These are phyloP conservation scores for Mollisia scopiformis DNA, from an alignment of 2,329 filamentous ascomycete species.

Conservation along the genomic window DNA sequence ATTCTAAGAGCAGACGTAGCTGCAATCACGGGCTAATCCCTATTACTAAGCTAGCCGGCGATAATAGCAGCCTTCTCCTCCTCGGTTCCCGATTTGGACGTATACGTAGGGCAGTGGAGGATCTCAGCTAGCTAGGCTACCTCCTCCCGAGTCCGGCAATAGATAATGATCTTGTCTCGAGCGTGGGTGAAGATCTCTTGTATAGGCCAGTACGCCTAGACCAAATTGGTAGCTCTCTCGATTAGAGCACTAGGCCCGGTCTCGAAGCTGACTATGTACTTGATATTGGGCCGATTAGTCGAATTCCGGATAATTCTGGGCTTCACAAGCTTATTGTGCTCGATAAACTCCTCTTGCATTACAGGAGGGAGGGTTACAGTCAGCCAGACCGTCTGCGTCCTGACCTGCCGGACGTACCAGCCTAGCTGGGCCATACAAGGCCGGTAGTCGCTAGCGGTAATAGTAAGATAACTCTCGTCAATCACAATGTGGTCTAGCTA, in stretches of 20 bases:
- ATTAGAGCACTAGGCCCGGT: not conserved
- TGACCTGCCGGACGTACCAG: conserved; percentile 17
- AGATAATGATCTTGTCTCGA: conserved; percentile 23
- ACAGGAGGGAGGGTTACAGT: conserved; percentile 13
- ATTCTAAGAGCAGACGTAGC: conserved; percentile 10
- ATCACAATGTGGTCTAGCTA: conserved; percentile 15
- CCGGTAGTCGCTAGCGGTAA: conserved; percentile 18
- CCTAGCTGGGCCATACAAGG: conserved; percentile 14
- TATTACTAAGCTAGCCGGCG: conserved; percentile 2
- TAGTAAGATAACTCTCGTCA: conserved; percentile 17
- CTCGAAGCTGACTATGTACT: conserved; percentile 15
- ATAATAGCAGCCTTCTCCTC: conserved; percentile 18
- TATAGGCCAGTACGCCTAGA: conserved; percentile 8
- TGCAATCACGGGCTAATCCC: conserved; percentile 9
- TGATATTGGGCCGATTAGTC: conserved; percentile 20
- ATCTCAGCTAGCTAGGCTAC: conserved; percentile 9
- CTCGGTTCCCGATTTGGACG: not conserved
- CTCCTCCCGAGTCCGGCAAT: conserved; percentile 12
- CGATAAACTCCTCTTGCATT: conserved; percentile 19
- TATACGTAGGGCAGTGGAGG: conserved; percentile 5
- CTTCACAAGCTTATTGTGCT: conserved; percentile 22
- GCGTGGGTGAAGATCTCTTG: conserved; percentile 8
- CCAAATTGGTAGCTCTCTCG: conserved; percentile 9
- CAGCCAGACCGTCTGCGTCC: conserved; percentile 18
- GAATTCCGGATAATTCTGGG: conserved; percentile 16